phyloP scores from a whole-genome alignment of 2,329 filamentous ascomycete species.

The Eutypella sp. region DNA sequence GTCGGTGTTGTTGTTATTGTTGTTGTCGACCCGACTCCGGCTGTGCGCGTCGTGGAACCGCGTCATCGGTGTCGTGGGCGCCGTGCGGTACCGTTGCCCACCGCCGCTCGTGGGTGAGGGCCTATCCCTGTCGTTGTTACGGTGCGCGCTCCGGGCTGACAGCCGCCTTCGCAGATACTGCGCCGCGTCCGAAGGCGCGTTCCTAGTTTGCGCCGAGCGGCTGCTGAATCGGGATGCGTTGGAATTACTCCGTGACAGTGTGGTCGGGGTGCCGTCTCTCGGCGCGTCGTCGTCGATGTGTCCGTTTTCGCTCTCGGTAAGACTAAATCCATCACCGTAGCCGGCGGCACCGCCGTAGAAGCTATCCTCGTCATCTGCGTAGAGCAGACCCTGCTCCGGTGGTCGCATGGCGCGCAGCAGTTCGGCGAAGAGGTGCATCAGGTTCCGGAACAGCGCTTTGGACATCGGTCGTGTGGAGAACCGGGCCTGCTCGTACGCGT shows the following conservation, averaged over 20 bases:
- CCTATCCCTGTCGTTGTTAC: conserved; percentile 15
- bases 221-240: conserved; percentile 17
- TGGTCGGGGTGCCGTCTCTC: conserved; percentile 36
- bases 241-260: conserved; percentile 22
- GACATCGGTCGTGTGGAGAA: conserved; percentile 70
- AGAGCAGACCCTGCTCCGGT: conserved; percentile 50
- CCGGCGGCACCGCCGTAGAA: neutral
- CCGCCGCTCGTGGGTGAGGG: conserved; percentile 38
- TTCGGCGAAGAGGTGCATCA: conserved; percentile 83
- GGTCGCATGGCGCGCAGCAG: conserved; percentile 71
- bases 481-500: conserved; percentile 75
- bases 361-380: conserved; percentile 19
- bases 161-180: conserved; percentile 6
- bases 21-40: conserved; percentile 31
- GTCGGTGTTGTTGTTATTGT: conserved; percentile 18
- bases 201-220: no score
- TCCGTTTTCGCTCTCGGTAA: conserved; percentile 18
- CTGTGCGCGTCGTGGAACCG: no score
- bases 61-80: conserved; percentile 50
- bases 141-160: conserved; percentile 6
- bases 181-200: no score
- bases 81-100: conserved; percentile 44
- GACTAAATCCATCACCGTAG: conserved; percentile 10
- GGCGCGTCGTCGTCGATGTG: conserved; percentile 38
- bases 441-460: conserved; percentile 64